A percentile compares a stretch with the other conserved stretches of the same genome.
phyloP scores from a whole-genome alignment of 345 rosid species.

The Litchi chinensis region DNA sequence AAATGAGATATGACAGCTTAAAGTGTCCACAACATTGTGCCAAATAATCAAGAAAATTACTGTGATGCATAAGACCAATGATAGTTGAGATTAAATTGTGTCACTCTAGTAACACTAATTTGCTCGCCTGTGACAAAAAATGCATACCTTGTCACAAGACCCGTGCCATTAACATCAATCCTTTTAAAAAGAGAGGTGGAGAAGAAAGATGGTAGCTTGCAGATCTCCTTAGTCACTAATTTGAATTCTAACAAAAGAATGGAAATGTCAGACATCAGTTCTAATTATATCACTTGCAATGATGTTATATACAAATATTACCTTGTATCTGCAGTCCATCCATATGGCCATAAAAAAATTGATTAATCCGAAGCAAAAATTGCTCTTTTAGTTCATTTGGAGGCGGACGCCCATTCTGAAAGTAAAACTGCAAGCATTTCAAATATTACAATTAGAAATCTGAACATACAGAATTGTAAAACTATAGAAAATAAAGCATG shows the following conservation, averaged over 20 bases:
- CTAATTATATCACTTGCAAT: slow-evolving; percentile 2
- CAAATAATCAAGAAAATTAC: neutral
- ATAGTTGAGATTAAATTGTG: neutral
- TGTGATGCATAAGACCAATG: neutral
- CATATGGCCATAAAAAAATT: slow-evolving; percentile 62
- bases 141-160: slow-evolving; percentile 71
- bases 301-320: slow-evolving; percentile 27
- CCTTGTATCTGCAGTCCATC: slow-evolving; percentile 83
- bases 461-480: neutral
- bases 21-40: neutral
- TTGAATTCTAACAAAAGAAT: slow-evolving; percentile 50
- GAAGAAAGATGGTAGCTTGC: slow-evolving; percentile 92
- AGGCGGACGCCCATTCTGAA: slow-evolving; percentile 87
- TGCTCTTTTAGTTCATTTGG: slow-evolving; percentile 82
- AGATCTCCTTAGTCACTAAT: slow-evolving; percentile 76
- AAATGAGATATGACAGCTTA: neutral
- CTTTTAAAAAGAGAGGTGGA: slow-evolving; percentile 70
- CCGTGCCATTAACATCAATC: slow-evolving; percentile 67
- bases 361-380: slow-evolving; percentile 65
- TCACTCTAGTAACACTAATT: slow-evolving; percentile 1
- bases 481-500: slow-evolving; percentile 5
- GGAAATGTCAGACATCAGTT: slow-evolving; percentile 1
- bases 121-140: slow-evolving; percentile 3
- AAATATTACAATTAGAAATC: slow-evolving; percentile 17
- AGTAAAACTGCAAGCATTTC: slow-evolving; percentile 77